Evolutionary conservation across 78 protist species (phyloP).

Genomic region (Chrysochromulina parva): DNA sequence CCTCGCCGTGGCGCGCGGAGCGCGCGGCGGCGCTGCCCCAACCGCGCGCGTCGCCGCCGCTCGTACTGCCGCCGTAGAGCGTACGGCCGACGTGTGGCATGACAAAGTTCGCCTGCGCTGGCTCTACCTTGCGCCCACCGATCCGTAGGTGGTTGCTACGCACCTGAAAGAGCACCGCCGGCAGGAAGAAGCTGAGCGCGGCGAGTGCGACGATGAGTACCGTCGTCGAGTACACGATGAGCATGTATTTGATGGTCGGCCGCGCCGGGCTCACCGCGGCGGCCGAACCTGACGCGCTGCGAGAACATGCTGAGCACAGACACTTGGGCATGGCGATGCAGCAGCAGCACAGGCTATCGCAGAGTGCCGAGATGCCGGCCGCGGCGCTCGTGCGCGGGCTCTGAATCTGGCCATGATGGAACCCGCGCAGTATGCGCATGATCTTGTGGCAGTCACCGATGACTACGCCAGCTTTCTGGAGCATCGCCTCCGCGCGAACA

Average conservation of each 20-base stretch:
- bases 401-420: neutral
- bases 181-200: neutral
- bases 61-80: too few relatives aligned
- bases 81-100: too few relatives aligned
- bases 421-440: neutral
- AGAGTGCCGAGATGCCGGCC: neutral
- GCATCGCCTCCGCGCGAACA: neutral
- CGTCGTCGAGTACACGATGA: conserved; percentile 7
- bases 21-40: neutral
- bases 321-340: too few relatives aligned
- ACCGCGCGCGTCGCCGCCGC: neutral
- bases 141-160: neutral
- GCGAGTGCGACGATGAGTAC: neutral
- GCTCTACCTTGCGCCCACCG: too few relatives aligned
- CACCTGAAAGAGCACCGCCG: neutral
- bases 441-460: neutral
- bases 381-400: neutral
- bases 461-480: neutral
- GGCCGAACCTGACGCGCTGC: too few relatives aligned
- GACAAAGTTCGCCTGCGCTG: too few relatives aligned
- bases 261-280: neutral
- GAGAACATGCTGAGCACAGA: too few relatives aligned
- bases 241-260: neutral
- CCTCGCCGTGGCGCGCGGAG: neutral
- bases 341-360: too few relatives aligned